phyloP scores from a whole-genome alignment of 2,329 filamentous ascomycete genomes.

The Trichoderma arundinaceum region DNA sequence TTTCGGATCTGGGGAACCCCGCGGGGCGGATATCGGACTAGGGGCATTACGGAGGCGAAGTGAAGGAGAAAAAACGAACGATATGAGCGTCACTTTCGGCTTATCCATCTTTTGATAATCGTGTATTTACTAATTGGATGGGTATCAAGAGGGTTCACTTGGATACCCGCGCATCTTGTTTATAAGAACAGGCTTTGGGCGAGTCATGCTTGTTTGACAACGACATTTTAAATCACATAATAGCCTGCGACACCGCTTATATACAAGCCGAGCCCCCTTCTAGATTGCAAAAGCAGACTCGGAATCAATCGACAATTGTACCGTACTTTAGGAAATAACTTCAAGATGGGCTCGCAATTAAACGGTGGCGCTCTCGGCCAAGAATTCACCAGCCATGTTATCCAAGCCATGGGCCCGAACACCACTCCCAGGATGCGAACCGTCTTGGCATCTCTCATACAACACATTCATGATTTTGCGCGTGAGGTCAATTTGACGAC shows the following conservation, averaged over 20 bases:
- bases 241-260: not conserved
- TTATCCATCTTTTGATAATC: conserved; percentile 17
- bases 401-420: conserved; percentile 75
- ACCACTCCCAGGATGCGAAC: conserved; percentile 70
- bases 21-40: conserved; percentile 16
- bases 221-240: not conserved
- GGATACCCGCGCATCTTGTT: not conserved
- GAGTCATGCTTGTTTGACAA: not conserved
- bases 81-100: not conserved
- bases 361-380: conserved; percentile 42
- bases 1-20: conserved; percentile 20
- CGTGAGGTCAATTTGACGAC: conserved; percentile 78
- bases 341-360: conserved; percentile 16
- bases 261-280: not conserved
- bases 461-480: conserved; percentile 80
- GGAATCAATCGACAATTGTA: not conserved
- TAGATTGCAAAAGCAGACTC: too few species aligned
- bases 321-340: not conserved
- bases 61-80: not conserved
- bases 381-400: conserved; percentile 73
- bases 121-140: not conserved
- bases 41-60: not conserved
- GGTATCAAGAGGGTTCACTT: not conserved
- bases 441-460: conserved; percentile 71
- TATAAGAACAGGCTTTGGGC: not conserved